Evolutionary conservation across 495 filamentous ascomycete species (phyloP).

Genomic region (Penicillium simplicissimum): DNA sequence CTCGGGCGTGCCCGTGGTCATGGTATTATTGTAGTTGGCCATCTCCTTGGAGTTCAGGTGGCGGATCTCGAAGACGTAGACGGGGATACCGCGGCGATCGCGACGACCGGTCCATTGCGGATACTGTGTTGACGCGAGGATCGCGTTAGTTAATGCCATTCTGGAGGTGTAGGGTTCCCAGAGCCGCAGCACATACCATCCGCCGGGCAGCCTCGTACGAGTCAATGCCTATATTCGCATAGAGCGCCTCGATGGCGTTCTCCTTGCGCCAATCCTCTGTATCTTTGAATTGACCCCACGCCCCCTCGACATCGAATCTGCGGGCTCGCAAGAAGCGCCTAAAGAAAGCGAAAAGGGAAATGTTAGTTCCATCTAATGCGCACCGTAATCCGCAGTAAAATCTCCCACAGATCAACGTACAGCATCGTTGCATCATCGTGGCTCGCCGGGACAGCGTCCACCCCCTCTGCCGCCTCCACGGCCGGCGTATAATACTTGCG

Average conservation of each 20-base stretch:
- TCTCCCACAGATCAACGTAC: constrained; percentile 46
- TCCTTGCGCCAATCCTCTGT: constrained; percentile 85
- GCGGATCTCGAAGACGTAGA: constrained; percentile 85
- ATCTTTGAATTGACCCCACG: constrained; percentile 81
- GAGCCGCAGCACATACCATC: constrained; percentile 55
- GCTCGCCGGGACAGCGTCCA: constrained; percentile 45
- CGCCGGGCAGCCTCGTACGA: constrained; percentile 77
- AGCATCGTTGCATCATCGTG: constrained; percentile 82
- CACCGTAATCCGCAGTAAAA: neutral
- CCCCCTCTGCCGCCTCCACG: constrained; percentile 32
- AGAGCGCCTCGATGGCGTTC: constrained; percentile 71
- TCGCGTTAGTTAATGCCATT: neutral
- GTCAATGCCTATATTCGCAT: constrained; percentile 75
- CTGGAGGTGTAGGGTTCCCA: neutral
- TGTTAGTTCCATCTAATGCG: constrained; percentile 4
- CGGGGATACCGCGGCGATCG: constrained; percentile 83
- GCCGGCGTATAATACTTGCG: constrained; percentile 65
- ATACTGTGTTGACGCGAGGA: constrained; percentile 54
- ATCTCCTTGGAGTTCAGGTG: constrained; percentile 81
- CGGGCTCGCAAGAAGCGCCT: constrained; percentile 82
- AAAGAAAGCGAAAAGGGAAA: constrained; percentile 19
- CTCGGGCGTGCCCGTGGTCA: constrained; percentile 57
- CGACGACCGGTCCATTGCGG: constrained; percentile 90
- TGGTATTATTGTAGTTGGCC: constrained; percentile 66
- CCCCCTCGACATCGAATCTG: constrained; percentile 69